phyloP scores from a whole-genome alignment of 2,329 filamentous ascomycete species.

The Tricladium varicosporioides region DNA sequence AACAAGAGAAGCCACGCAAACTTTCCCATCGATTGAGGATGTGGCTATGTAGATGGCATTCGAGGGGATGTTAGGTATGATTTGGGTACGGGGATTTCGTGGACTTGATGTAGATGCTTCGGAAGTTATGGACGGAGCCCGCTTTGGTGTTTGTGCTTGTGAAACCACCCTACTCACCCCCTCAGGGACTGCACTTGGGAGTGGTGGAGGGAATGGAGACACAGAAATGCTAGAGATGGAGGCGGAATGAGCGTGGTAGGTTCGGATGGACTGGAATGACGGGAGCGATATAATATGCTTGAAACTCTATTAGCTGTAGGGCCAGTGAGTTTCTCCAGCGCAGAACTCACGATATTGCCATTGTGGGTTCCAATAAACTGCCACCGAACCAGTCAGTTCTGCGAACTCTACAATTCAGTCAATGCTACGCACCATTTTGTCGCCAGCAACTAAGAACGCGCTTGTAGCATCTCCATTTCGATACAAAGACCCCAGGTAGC shows the following conservation, averaged over 20 bases:
- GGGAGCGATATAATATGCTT: slow-evolving; percentile 86
- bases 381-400: slow-evolving; percentile 33
- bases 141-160: slow-evolving; percentile 28
- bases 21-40: slow-evolving; percentile 92
- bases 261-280: slow-evolving; percentile 74
- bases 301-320: slow-evolving; percentile 28
- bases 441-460: slow-evolving; percentile 82
- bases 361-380: slow-evolving; percentile 93
- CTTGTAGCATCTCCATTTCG: slow-evolving; percentile 95
- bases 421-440: slow-evolving; percentile 78
- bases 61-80: slow-evolving; percentile 71
- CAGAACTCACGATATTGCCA: slow-evolving; percentile 78
- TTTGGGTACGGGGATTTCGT: slow-evolving; percentile 49
- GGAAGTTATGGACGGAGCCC: slow-evolving; percentile 42
- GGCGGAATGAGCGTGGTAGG: slow-evolving; percentile 90
- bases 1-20: slow-evolving; percentile 84
- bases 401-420: not conserved
- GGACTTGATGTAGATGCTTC: slow-evolving; percentile 50
- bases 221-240: slow-evolving; percentile 88
- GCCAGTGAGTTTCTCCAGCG: not conserved
- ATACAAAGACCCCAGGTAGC: slow-evolving; percentile 76
- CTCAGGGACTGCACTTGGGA: slow-evolving; percentile 38
- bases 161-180: slow-evolving; percentile 34
- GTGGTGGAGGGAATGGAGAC: slow-evolving; percentile 75
- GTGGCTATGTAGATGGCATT: slow-evolving; percentile 94